A percentile compares a stretch with the other conserved stretches of the same genome.
phyloP scores from a whole-genome alignment of 768 basidiomycete species.

The Solioccasus polychromus region DNA sequence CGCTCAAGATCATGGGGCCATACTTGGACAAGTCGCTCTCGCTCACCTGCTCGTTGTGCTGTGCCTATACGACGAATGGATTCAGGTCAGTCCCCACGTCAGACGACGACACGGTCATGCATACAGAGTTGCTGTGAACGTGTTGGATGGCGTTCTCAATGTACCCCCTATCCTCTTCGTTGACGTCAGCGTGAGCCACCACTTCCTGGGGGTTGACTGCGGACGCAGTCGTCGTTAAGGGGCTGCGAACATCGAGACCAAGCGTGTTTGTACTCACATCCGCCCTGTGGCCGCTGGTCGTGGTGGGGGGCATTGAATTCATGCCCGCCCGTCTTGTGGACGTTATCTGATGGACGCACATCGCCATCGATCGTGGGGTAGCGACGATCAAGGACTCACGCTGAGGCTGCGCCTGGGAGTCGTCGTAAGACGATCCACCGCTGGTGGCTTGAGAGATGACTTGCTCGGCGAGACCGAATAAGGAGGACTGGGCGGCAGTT shows the following conservation, averaged over 20 bases:
- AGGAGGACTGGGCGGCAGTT: constrained; percentile 47
- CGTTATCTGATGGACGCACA: background rate
- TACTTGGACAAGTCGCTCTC: constrained; percentile 13
- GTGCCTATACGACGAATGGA: constrained; percentile 4
- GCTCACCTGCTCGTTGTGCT: constrained; percentile 15
- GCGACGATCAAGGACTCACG: constrained; percentile 5
- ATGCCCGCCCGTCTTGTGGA: background rate
- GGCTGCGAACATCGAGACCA: constrained; percentile 5
- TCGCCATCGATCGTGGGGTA: constrained; percentile 8
- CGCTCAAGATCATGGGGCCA: constrained; percentile 19
- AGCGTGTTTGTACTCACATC: background rate
- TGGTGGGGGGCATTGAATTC: background rate
- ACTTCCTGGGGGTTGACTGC: constrained; percentile 67
- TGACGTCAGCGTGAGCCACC: constrained; percentile 43
- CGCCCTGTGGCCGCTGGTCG: background rate
- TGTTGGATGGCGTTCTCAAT: constrained; percentile 20
- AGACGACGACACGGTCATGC: background rate
- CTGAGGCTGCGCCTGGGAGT: background rate
- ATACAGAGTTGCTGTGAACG: constrained; percentile 21
- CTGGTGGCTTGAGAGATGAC: constrained; percentile 49
- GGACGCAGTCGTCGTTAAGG: constrained; percentile 2
- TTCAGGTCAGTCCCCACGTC: constrained; percentile 1
- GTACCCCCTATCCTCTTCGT: constrained; percentile 6
- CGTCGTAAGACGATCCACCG: constrained; percentile 3
- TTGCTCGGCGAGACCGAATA: constrained; percentile 71